phyloP scores from a whole-genome alignment of 495 filamentous ascomycete genomes.

The Aspergillus funiculosus region DNA sequence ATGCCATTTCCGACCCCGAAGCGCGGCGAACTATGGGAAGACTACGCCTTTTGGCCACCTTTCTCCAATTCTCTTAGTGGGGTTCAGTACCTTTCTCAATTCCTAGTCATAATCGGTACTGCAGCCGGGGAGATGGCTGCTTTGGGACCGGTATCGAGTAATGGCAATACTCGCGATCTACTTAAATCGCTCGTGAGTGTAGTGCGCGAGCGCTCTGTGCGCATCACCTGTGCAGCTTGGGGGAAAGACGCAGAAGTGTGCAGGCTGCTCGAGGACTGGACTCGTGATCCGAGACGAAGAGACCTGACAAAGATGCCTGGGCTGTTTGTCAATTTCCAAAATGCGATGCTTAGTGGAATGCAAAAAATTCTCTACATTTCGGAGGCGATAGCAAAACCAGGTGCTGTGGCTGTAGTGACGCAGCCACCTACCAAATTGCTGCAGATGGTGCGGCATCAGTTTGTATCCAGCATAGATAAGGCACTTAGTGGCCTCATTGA shows the following conservation, averaged over 20 bases:
- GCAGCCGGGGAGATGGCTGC: conserved; percentile 84
- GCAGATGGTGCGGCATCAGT: conserved; percentile 77
- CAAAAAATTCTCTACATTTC: conserved; percentile 92
- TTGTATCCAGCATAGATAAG: conserved; percentile 88
- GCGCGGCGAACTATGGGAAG: conserved; percentile 80
- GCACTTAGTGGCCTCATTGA: conserved; percentile 90
- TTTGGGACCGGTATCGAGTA: conserved; percentile 55
- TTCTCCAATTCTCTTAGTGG: conserved; percentile 84
- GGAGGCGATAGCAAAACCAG: conserved; percentile 66
- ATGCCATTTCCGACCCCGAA: conserved; percentile 70
- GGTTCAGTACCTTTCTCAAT: conserved; percentile 76
- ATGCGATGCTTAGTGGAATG: conserved; percentile 68
- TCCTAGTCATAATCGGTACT: conserved; percentile 70
- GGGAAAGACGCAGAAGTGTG: conserved; percentile 80
- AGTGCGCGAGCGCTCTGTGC: conserved; percentile 76
- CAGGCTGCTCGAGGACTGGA: conserved; percentile 90
- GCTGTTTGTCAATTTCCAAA: conserved; percentile 74
- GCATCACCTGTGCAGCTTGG: conserved; percentile 80
- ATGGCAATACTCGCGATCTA: conserved; percentile 54
- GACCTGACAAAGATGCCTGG: conserved; percentile 89
- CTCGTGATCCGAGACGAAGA: conserved; percentile 62
- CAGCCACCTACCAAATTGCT: conserved; percentile 79
- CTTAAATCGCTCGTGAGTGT: conserved; percentile 65
- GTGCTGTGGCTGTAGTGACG: conserved; percentile 65
- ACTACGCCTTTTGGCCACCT: conserved; percentile 94